Percentiles rank a stretch among this genome's conserved stretches.
Conservation (phyloP, 2,329 filamentous ascomycete genomes). For the Fusarium pilosicola region DNA sequence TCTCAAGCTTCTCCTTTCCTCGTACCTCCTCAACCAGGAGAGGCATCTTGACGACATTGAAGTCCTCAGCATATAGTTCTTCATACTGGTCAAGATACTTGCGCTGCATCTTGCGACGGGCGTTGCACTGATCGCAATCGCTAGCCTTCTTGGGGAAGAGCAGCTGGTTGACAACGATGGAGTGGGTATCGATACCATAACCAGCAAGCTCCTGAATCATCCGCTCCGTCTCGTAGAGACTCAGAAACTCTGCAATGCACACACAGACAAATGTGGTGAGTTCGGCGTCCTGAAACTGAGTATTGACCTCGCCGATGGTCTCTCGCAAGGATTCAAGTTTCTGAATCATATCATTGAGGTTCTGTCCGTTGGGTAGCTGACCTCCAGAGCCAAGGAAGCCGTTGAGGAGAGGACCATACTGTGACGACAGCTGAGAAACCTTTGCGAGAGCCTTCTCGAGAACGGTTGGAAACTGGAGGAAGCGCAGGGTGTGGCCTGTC, state of each 20-base stretch:
- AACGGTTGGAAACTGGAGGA: slow-evolving; percentile 97
- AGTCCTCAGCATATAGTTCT: slow-evolving; percentile 93
- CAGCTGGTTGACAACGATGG: slow-evolving; percentile 98
- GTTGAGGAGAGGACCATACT: slow-evolving; percentile 96
- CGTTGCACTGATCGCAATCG: slow-evolving; percentile 93
- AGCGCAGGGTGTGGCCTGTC: slow-evolving; percentile 96
- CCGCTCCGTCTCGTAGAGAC: slow-evolving; percentile 96
- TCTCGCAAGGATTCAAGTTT: slow-evolving; percentile 94
- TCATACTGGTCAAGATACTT: slow-evolving; percentile 99
- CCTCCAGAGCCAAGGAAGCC: slow-evolving; percentile 84
- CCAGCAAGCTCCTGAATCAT: slow-evolving; percentile 98
- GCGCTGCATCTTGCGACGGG: slow-evolving; percentile 96
- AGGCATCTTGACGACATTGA: slow-evolving; percentile 99
- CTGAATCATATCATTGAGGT: slow-evolving; percentile 88
- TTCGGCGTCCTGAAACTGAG: slow-evolving; percentile 96
- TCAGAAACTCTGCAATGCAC: slow-evolving; percentile 97
- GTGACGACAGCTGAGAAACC: slow-evolving; percentile 89
- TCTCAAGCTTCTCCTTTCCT: slow-evolving; percentile 92
- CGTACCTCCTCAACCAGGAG: slow-evolving; percentile 94
- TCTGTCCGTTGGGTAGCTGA: slow-evolving; percentile 87
- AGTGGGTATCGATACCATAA: slow-evolving; percentile 95
- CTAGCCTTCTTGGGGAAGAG: slow-evolving; percentile 89
- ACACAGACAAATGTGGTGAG: slow-evolving; percentile 98
- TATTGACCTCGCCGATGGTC: slow-evolving; percentile 95
- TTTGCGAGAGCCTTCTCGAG: slow-evolving; percentile 99